Base-by-base conservation (phyloP, 148 eudicot species). In the Fallopia convolvulus region DNA sequence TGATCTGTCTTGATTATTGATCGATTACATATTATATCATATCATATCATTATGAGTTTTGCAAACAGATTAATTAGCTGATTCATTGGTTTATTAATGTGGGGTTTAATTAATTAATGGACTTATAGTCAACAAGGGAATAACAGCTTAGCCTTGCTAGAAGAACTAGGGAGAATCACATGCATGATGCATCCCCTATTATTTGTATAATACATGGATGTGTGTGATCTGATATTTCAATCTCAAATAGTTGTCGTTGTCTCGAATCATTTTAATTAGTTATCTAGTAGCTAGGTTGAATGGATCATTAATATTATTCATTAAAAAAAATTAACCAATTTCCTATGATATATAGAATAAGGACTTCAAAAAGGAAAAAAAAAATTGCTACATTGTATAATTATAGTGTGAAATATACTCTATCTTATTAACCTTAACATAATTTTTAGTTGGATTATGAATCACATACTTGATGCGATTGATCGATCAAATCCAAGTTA, bases 91-190 rank as follows among this genome's bases (percentile, higher is more conserved):
- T 26, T 6, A 61, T 61, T 61, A 61, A 30, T 61, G 1, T 61
- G 15, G 61, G 26, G 61, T 18, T 55, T 52, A 52, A 50, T 14
- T 50, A 55, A 55, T 20, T 55, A 55, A 55, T 6, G 61, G 61
- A 8, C 1, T 55, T 61, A 9, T 61, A 61, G 36, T 61, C 70
- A 61, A 30, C 70, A 61, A 61, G 70, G 36, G 70, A 61, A 61
- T 26, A 61, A 61, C 70, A 61, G 70, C 70, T 61, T 61, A 61
- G 70, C 70, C 39, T 6, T 61, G 68, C 70, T 61, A 30, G 6
- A 61, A 30, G 6, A 61, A 61, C 36, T 61, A 61, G 36, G 70
- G 70, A 30, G 70, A 61, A 61, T 61, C 70, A 61, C 40, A 61
- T 61, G 70, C 70, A 30, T 12, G 18, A 61, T 61, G 70, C 70